Percentiles rank a stretch among this genome's conserved stretches.
phyloP scores from a whole-genome alignment of 805 yeast species.

The Brettanomyces anomalus region DNA sequence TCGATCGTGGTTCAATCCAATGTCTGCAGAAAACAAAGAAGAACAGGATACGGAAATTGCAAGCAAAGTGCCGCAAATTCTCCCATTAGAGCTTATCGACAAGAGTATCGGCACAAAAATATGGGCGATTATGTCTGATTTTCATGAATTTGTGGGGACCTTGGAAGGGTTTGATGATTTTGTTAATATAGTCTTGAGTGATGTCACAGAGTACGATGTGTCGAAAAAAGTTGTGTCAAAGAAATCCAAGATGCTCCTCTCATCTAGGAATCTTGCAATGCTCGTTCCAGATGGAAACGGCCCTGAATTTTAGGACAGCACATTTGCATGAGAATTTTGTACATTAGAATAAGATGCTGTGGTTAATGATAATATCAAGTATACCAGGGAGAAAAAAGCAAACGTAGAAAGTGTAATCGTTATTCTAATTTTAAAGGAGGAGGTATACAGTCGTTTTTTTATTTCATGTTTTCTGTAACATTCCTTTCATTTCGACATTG shows the following conservation, averaged over 20 bases:
- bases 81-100: conserved; percentile 84
- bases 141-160: conserved; percentile 80
- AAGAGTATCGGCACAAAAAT: conserved; percentile 75
- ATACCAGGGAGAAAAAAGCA: background rate
- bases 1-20: too few relatives aligned
- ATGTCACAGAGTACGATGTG: conserved; percentile 55
- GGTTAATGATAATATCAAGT: background rate
- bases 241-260: conserved; percentile 54
- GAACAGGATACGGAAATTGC: background rate
- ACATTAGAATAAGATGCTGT: conserved; percentile 3
- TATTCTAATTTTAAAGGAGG: too few relatives aligned
- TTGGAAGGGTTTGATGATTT: conserved; percentile 91
- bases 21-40: background rate
- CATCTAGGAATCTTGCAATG: conserved; percentile 70
- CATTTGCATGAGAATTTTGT: background rate
- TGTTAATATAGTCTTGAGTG: conserved; percentile 81
- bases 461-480: too few relatives aligned
- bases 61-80: conserved; percentile 17
- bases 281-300: conserved; percentile 41
- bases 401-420: background rate
- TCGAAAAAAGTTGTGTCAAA: conserved; percentile 34
- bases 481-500: conserved; percentile 25
- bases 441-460: too few relatives aligned
- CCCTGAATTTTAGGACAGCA: conserved; percentile 9
- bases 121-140: conserved; percentile 56